Conservation (phyloP, 2,329 filamentous ascomycete species). For the Penicillium fuscoglaucum region DNA sequence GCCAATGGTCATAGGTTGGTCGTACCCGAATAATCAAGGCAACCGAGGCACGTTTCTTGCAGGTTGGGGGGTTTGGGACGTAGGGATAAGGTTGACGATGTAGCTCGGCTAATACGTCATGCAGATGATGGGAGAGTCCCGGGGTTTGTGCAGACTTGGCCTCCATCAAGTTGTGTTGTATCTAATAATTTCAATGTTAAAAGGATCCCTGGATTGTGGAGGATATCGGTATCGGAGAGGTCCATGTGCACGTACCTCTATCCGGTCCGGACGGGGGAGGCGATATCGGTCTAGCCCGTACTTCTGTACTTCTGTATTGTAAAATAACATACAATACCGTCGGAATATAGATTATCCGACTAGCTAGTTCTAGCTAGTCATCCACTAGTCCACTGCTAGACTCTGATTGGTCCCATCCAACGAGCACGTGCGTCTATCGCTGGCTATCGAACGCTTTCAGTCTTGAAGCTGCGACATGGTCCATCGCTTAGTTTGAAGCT, state of each 20-base stretch:
- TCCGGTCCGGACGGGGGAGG: neutral
- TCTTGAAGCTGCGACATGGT: neutral
- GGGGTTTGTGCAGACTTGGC: neutral
- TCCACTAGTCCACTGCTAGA: too few species aligned
- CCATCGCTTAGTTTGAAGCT: constrained; percentile 1
- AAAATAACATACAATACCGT: neutral
- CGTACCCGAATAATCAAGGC: constrained; percentile 64
- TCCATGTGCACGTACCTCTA: neutral
- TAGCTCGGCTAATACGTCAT: constrained; percentile 35
- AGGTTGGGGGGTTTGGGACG: constrained; percentile 48
- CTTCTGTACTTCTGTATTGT: neutral
- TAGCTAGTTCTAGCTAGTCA: neutral
- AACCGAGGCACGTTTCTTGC: constrained; percentile 64
- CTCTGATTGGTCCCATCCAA: neutral
- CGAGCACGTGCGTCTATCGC: constrained; percentile 14
- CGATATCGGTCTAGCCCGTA: constrained; percentile 3
- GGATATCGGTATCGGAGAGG: neutral
- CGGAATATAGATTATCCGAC: constrained; percentile 7
- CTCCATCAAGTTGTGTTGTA: neutral
- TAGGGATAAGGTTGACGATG: constrained; percentile 43
- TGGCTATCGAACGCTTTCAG: constrained; percentile 10
- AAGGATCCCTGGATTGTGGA: neutral
- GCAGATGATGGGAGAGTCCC: constrained; percentile 30
- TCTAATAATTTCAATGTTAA: neutral
- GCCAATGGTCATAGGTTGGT: constrained; percentile 58